Evolutionary conservation across 2,329 filamentous ascomycete species (phyloP).

Genomic region (Fusarium albosuccineum): DNA sequence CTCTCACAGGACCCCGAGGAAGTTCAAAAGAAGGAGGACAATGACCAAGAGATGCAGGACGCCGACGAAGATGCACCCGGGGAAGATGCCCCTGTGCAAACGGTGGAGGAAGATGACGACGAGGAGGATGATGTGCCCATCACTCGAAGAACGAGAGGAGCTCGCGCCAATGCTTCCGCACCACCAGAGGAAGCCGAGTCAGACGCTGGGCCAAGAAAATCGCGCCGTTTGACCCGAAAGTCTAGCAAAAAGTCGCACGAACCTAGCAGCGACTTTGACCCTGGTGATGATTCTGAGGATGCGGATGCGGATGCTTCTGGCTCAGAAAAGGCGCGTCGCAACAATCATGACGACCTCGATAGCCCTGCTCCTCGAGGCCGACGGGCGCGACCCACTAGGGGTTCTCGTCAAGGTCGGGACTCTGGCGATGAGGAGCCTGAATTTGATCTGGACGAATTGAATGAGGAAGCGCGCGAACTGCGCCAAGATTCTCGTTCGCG

Average conservation of each 20-base stretch:
- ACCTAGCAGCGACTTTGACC: conserved; percentile 72
- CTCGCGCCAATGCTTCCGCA: conserved; percentile 49
- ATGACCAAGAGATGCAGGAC: conserved; percentile 48
- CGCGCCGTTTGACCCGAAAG: conserved; percentile 63
- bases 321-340: conserved; percentile 52
- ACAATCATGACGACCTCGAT: conserved; percentile 59
- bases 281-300: conserved; percentile 70
- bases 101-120: conserved; percentile 56
- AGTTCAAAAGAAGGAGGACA: conserved; percentile 48
- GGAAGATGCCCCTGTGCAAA: conserved; percentile 48
- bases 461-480: conserved; percentile 74
- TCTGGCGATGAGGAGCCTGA: conserved; percentile 70
- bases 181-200: conserved; percentile 49
- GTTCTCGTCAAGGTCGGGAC: conserved; percentile 62
- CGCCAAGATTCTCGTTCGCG: conserved; percentile 66
- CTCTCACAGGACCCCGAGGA: conserved; percentile 51
- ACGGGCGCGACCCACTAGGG: conserved; percentile 59
- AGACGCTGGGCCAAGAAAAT: conserved; percentile 49
- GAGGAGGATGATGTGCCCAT: conserved; percentile 65
- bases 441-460: conserved; percentile 73
- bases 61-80: conserved; percentile 48
- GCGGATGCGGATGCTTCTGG: conserved; percentile 62
- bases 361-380: conserved; percentile 66
- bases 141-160: conserved; percentile 60
- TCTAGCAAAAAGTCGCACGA: conserved; percentile 64